These are phyloP conservation scores for Kodamaea nitidulidarum DNA, from an alignment of 805 yeast genomes.

Conservation along the genomic window DNA sequence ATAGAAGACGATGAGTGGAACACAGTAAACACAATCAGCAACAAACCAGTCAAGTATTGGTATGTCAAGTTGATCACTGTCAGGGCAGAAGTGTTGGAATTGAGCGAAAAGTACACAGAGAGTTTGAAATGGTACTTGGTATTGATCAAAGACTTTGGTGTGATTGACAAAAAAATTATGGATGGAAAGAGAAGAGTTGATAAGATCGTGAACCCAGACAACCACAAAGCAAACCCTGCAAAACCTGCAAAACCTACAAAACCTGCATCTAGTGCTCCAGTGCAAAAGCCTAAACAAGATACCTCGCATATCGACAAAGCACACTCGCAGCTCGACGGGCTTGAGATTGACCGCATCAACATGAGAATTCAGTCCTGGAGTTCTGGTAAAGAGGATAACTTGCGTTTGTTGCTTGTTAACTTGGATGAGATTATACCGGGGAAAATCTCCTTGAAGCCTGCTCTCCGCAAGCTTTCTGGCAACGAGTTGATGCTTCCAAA, in stretches of 20 bases:
- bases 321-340: conserved; percentile 8
- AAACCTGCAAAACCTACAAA: no score
- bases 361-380: conserved; percentile 11
- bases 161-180: conserved; percentile 56
- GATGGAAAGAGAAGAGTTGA: conserved; percentile 83
- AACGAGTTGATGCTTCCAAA: conserved; percentile 83
- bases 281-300: conserved; percentile 30
- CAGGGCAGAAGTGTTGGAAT: conserved; percentile 82
- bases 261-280: no score
- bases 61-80: conserved; percentile 68
- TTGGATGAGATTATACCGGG: conserved; percentile 59
- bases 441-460: conserved; percentile 31
- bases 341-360: conserved; percentile 9
- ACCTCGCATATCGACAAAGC: conserved; percentile 11
- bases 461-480: conserved; percentile 30
- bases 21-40: conserved; percentile 32
- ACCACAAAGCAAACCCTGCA: conserved; percentile 18
- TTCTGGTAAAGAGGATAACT: conserved; percentile 43
- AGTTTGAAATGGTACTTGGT: conserved; percentile 60
- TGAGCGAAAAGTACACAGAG: conserved; percentile 62
- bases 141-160: conserved; percentile 61
- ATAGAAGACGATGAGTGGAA: conserved; percentile 28
- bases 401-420: conserved; percentile 71
- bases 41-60: conserved; percentile 59
- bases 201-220: conserved; percentile 55